phyloP scores from a whole-genome alignment of 371 early-diverging fungal genomes.

The Apophysomyces ossiformis region DNA sequence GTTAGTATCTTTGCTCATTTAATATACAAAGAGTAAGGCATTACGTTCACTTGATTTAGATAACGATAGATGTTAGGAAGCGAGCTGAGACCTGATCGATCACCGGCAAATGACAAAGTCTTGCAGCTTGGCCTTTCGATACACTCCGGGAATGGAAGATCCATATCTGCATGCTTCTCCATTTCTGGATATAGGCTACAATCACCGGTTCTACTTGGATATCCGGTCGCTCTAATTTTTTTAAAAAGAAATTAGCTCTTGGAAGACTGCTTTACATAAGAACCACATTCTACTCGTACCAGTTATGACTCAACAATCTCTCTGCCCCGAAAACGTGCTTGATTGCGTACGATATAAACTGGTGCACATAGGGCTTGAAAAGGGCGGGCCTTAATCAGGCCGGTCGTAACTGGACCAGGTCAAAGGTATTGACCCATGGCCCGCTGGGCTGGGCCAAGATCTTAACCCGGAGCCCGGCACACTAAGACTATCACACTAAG shows the following conservation, averaged over 20 bases:
- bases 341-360: not conserved
- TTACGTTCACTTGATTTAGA: not conserved
- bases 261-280: not conserved
- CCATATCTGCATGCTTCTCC: not conserved
- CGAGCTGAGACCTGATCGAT: not conserved
- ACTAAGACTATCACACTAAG: no score
- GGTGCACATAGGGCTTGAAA: no score
- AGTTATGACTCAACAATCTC: not conserved
- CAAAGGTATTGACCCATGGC: no score
- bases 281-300: not conserved
- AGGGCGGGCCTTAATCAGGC: no score
- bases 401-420: no score
- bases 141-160: constrained; percentile 4
- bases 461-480: no score
- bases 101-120: constrained; percentile 2
- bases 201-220: not conserved
- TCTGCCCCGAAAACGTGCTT: not conserved
- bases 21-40: not conserved
- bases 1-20: not conserved
- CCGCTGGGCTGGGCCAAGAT: no score
- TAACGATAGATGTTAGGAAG: not conserved
- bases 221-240: not conserved
- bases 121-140: constrained; percentile 1
- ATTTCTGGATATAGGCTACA: constrained; percentile 1
- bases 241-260: not conserved